phyloP scores from a whole-genome alignment of 345 rosid genomes.

The Firmiana major region DNA sequence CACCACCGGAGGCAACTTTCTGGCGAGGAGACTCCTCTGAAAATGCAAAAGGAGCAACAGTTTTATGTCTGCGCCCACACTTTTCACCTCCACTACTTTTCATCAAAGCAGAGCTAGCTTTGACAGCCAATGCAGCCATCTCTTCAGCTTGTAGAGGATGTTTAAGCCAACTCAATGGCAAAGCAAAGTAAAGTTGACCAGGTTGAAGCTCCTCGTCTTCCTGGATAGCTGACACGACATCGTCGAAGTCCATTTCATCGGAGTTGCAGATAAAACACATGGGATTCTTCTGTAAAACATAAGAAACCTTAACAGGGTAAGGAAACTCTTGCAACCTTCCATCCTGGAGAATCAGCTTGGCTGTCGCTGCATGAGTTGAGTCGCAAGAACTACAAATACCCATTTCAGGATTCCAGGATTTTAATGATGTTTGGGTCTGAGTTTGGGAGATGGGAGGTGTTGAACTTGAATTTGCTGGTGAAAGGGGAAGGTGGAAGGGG shows the following conservation, averaged over 20 bases:
- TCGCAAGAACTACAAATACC: slow-evolving; percentile 90
- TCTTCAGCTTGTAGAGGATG: slow-evolving; percentile 71
- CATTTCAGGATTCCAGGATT: slow-evolving; percentile 32
- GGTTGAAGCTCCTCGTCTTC: slow-evolving; percentile 78
- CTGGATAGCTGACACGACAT: slow-evolving; percentile 52
- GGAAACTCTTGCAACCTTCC: slow-evolving; percentile 76
- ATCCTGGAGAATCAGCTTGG: slow-evolving; percentile 74
- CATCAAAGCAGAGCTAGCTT: slow-evolving; percentile 88
- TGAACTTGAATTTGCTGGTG: slow-evolving; percentile 2
- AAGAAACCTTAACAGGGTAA: slow-evolving; percentile 72
- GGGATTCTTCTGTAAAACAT: slow-evolving; percentile 52
- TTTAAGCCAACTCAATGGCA: slow-evolving; percentile 60
- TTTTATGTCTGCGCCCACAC: slow-evolving; percentile 39
- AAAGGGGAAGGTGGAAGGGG: not conserved
- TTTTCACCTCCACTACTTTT: slow-evolving; percentile 20
- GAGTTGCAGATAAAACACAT: slow-evolving; percentile 81
- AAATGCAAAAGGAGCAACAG: slow-evolving; percentile 24
- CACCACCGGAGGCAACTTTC: slow-evolving; percentile 17
- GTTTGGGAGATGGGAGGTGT: slow-evolving; percentile 3
- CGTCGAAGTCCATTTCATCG: slow-evolving; percentile 94
- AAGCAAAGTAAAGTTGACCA: slow-evolving; percentile 82
- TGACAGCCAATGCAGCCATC: slow-evolving; percentile 98
- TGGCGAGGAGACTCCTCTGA: slow-evolving; percentile 24
- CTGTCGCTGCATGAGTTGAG: slow-evolving; percentile 61
- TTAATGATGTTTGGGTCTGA: not conserved